Conservation (phyloP, 2,329 filamentous ascomycete species). For the Macrophomina phaseolina region DNA sequence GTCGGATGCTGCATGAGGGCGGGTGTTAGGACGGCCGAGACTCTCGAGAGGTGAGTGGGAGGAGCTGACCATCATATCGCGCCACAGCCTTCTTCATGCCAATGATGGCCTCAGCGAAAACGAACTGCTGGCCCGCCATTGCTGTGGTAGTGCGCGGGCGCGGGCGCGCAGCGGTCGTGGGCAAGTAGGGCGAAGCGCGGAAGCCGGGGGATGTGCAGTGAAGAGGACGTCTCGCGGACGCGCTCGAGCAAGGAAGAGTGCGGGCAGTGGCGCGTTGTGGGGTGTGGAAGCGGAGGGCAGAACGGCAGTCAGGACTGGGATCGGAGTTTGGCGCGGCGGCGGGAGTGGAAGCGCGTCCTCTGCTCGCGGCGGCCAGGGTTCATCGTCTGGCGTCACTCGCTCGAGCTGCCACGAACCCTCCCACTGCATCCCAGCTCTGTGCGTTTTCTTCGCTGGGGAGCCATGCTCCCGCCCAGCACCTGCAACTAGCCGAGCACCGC, state of each 20-base stretch:
- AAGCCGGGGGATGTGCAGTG: neutral
- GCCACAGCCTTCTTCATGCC: conserved; percentile 42
- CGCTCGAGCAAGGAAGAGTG: neutral
- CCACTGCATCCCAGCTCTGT: conserved; percentile 9
- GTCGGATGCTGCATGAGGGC: conserved; percentile 65
- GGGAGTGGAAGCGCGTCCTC: neutral
- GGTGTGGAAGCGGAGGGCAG: conserved; percentile 21
- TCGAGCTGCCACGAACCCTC: neutral
- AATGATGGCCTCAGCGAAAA: conserved; percentile 48
- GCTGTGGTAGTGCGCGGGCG: conserved; percentile 25
- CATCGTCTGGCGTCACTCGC: conserved; percentile 18
- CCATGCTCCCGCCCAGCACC: conserved; percentile 22
- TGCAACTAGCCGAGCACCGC: conserved; percentile 6
- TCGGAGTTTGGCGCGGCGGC: conserved; percentile 23
- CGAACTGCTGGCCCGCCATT: conserved; percentile 48
- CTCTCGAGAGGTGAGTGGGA: conserved; percentile 49
- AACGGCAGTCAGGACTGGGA: conserved; percentile 4
- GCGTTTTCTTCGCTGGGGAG: conserved; percentile 14
- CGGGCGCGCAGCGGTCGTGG: neutral
- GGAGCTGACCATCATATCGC: conserved; percentile 25
- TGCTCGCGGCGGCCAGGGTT: conserved; percentile 16
- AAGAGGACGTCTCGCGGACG: neutral
- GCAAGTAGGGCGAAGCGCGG: neutral
- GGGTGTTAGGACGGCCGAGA: neutral
- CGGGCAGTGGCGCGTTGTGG: conserved; percentile 2